phyloP scores from a whole-genome alignment of 352 stramenopile species.

The Globisporangium yorkense region DNA sequence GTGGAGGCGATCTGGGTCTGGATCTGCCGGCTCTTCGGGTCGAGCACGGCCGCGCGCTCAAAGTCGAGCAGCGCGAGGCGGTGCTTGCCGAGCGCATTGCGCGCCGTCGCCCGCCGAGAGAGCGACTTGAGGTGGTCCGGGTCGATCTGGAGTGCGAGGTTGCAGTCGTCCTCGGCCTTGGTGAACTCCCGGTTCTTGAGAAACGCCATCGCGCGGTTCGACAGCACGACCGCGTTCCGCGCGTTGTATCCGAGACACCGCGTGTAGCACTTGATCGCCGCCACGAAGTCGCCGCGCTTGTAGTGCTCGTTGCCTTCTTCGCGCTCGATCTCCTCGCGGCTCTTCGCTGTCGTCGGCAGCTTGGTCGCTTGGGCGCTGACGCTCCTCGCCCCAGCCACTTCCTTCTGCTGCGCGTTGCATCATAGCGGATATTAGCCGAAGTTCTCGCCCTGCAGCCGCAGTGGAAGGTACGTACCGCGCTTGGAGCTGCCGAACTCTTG shows the following conservation, averaged over 20 bases:
- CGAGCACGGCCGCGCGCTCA: slow-evolving; percentile 41
- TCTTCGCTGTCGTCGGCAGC: slow-evolving; percentile 10
- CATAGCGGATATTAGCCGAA: too few species aligned
- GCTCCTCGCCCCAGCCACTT: neutral
- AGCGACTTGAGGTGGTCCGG: slow-evolving; percentile 83
- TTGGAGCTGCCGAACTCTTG: neutral
- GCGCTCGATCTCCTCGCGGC: slow-evolving; percentile 66
- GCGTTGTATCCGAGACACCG: slow-evolving; percentile 68
- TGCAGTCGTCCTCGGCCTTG: slow-evolving; percentile 89
- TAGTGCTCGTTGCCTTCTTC: slow-evolving; percentile 93
- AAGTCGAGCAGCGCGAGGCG: slow-evolving; percentile 82
- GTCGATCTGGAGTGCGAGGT: slow-evolving; percentile 75
- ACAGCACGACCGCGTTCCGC: slow-evolving; percentile 69
- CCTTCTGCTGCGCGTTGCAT: neutral
- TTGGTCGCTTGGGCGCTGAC: neutral
- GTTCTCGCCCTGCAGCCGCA: neutral
- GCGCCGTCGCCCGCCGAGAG: slow-evolving; percentile 73
- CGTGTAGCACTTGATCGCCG: slow-evolving; percentile 88
- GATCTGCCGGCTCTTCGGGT: slow-evolving; percentile 74
- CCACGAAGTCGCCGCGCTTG: slow-evolving; percentile 77
- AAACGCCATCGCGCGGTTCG: slow-evolving; percentile 89
- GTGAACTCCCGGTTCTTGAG: slow-evolving; percentile 84
- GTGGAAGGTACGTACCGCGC: neutral
- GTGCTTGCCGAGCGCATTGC: slow-evolving; percentile 85
- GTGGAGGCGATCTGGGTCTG: slow-evolving; percentile 49